phyloP scores from a whole-genome alignment of 768 basidiomycete genomes.

The Psilocybe tampanensis region DNA sequence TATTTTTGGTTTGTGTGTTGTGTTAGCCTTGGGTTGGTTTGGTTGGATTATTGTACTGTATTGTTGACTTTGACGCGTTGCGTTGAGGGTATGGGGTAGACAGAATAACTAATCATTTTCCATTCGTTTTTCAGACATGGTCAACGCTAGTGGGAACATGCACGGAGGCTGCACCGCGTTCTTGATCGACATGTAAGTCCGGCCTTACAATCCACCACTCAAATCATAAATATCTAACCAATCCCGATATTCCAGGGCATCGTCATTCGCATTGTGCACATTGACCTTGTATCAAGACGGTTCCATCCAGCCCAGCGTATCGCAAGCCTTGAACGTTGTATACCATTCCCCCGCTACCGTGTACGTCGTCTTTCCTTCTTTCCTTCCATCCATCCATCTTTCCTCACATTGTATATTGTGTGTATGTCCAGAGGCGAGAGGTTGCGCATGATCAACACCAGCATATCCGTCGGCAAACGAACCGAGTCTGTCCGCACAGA shows the following conservation, averaged over 20 bases:
- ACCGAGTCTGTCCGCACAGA: slow-evolving; percentile 53
- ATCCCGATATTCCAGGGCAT: slow-evolving; percentile 50
- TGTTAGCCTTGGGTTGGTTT: no score
- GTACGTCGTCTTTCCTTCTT: no score
- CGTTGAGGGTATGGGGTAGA: not conserved
- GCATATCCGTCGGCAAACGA: slow-evolving; percentile 48
- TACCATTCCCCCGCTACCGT: slow-evolving; percentile 58
- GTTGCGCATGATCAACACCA: slow-evolving; percentile 53
- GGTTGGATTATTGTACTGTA: no score
- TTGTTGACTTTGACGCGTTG: not conserved
- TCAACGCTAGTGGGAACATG: slow-evolving; percentile 45
- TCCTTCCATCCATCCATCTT: not conserved
- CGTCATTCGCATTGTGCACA: slow-evolving; percentile 47
- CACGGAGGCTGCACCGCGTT: slow-evolving; percentile 59
- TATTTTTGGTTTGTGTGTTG: no score
- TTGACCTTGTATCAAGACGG: slow-evolving; percentile 28
- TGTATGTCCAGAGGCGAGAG: slow-evolving; percentile 43
- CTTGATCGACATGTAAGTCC: slow-evolving; percentile 51
- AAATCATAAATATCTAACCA: no score
- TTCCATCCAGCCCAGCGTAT: slow-evolving; percentile 36
- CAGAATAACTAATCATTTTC: no score
- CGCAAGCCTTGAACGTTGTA: slow-evolving; percentile 53
- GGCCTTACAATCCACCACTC: not conserved
- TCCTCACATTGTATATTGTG: not conserved
- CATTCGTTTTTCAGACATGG: slow-evolving; percentile 46